Base-by-base conservation (phyloP, 768 basidiomycete species). In the Tylopilus sp. region DNA sequence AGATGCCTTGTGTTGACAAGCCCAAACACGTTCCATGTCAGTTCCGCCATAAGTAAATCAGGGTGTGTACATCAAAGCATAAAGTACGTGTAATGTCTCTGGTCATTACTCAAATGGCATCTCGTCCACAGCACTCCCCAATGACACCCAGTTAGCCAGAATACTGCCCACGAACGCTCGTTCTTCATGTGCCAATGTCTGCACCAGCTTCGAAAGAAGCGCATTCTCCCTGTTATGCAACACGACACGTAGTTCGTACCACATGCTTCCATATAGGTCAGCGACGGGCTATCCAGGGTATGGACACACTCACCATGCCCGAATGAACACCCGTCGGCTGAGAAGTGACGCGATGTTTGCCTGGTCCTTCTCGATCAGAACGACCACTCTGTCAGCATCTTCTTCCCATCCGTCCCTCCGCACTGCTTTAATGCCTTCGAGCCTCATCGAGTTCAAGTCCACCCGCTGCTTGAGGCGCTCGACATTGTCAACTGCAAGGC, bases 201-300 rank as follows among this genome's bases (percentile, higher is more conserved):
- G 84, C 54, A 87, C 83, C 3, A 87, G 75, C 55, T 86, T 77
- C 0, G 88, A 87, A 25, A 95, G 71, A 31, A 95, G 77, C 0
- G 88, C 79, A 59, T 92, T 91, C 72, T 97, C 94, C 50, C 88
- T 78, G 58, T 95, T 93, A 69, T 97, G 93, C 41, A 96, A 74
- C 33, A 98, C 86, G 17, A 93, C 89, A 22, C 91, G 84, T n/a
- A 96, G 77, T 69, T 98, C 94, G 62, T 96, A 90, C 93, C 94
- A 98, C 81, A 97, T 82, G 59, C 94, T 93, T 60, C 29, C 47
- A 34, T 22, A 29, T n/a, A 34, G 42, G 48, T 61, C 54, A 54
- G 41, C 34, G 37, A 50, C 19, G 33, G 28, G 43, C 52, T 38
- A 7, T 29, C 24, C 37, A 19, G 4, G 40, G 7, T 11, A 40